Evolutionary conservation across 495 filamentous ascomycete genomes (phyloP), one percentile per base, ranked within the genome.

Genomic region (Pyrenula massariospora): DNA sequence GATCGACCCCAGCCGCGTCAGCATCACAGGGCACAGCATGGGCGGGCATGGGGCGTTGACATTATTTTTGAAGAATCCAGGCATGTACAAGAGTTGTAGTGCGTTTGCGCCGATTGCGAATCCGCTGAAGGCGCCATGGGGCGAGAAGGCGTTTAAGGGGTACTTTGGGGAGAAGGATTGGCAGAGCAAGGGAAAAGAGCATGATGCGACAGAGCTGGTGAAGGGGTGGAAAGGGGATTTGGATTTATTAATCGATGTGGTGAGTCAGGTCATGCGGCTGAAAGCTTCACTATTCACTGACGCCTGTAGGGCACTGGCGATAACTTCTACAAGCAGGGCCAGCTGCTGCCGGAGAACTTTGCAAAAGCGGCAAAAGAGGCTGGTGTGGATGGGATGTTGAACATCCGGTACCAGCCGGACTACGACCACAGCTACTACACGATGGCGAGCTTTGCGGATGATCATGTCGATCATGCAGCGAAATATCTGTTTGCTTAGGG

Each of bases 341-440:
- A 98, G 69, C 75, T 98, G 54, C 77, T 96, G 19, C 92, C 91
- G 1, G 94, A 98, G 79, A 96, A 96, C 68, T 86, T 98, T 58
- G 81, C 84, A 58, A 78, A 83, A 65, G 91, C 87, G 3, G 91
- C 84, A 20, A 80, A 84, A 66, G 84, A 86, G 60, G 76, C 78
- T 5, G 89, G 87, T 0, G 77, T 87, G 49, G 68, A 74, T 52
- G 80, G 82, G 47, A 79, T 85, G 22, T 67, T 90, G 57, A 79
- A 80, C 51, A 66, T 96, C 59, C 77, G 93, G 63, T 93, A 91
- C 75, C 92, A 96, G 72, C 65, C 89, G 65, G 91, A 83, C 54
- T 98, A 98, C 66, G 94, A 98, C 70, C 93, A 97, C 69, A 94
- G 89, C 55, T 98, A 98, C 68, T 96, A 79, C 70, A 95, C 93